phyloP scores from a whole-genome alignment of 2,329 filamentous ascomycete genomes.

The Xylaria sp. region DNA sequence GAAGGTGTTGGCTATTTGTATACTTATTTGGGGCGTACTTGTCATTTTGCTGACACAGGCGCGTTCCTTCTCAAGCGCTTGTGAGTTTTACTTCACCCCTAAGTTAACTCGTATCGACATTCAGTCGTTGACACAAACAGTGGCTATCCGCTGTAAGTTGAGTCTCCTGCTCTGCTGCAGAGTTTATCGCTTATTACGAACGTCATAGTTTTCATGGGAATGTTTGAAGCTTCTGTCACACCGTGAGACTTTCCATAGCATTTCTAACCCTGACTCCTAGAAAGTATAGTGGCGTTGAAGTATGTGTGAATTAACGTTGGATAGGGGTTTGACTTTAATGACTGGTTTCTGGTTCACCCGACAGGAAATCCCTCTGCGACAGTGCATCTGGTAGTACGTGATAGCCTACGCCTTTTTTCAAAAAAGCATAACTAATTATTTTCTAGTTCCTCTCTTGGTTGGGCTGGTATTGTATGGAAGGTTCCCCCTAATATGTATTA shows the following conservation, averaged over 20 bases:
- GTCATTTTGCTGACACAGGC: constrained; percentile 45
- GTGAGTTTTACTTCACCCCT: not conserved
- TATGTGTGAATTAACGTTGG: not conserved
- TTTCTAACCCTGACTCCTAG: not conserved
- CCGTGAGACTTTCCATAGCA: constrained; percentile 34
- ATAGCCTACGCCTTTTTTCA: constrained; percentile 8
- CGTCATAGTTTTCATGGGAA: constrained; percentile 47
- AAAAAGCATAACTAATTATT: not conserved
- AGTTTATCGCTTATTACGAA: not conserved
- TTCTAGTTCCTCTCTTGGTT: constrained; percentile 8
- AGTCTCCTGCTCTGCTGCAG: not conserved
- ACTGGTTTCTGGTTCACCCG: constrained; percentile 53
- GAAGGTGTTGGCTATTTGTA: constrained; percentile 49
- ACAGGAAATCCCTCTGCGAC: constrained; percentile 51
- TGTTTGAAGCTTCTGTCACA: constrained; percentile 51
- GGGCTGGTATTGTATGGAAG: not conserved
- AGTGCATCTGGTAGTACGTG: constrained; percentile 51
- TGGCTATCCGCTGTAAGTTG: constrained; percentile 8
- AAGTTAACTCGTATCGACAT: not conserved
- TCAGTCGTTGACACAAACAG: not conserved
- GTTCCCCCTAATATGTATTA: not conserved
- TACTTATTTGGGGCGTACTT: constrained; percentile 51
- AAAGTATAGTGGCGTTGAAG: not conserved
- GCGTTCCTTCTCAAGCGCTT: not conserved
- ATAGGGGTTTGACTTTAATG: constrained; percentile 49